These are phyloP conservation scores for Plasmopara viticola DNA, from an alignment of 352 stramenopile species.

Conservation along the genomic window DNA sequence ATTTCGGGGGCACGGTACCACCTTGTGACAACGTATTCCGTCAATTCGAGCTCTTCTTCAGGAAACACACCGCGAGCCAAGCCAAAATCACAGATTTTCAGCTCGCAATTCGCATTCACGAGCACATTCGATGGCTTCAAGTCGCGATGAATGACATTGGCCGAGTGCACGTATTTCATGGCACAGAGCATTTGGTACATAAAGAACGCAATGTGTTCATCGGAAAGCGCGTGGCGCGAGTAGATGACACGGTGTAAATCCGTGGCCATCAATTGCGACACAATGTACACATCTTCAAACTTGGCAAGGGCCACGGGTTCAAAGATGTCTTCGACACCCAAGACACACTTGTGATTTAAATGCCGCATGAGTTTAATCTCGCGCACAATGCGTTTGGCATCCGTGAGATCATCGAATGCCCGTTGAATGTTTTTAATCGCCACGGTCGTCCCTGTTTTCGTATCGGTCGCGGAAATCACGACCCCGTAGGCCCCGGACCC, in stretches of 20 bases:
- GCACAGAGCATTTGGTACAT: slow-evolving; percentile 89
- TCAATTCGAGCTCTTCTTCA: slow-evolving; percentile 53
- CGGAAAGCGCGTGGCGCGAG: slow-evolving; percentile 73
- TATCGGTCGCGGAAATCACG: slow-evolving; percentile 75
- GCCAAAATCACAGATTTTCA: slow-evolving; percentile 89
- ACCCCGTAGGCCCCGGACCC: slow-evolving; percentile 89
- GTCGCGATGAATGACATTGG: slow-evolving; percentile 94
- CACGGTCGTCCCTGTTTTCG: slow-evolving; percentile 32
- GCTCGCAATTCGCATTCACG: slow-evolving; percentile 89
- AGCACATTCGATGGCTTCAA: slow-evolving; percentile 97
- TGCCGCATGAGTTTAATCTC: slow-evolving; percentile 94
- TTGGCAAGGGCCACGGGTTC: slow-evolving; percentile 55
- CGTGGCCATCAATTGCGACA: slow-evolving; percentile 87
- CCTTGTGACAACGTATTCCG: slow-evolving; percentile 91
- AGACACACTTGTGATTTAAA: slow-evolving; percentile 87
- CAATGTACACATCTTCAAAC: slow-evolving; percentile 89
- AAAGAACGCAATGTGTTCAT: slow-evolving; percentile 87
- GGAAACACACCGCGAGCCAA: slow-evolving; percentile 77
- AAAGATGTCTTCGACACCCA: slow-evolving; percentile 75
- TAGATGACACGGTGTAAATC: slow-evolving; percentile 89
- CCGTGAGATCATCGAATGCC: slow-evolving; percentile 96
- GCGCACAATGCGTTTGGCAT: slow-evolving; percentile 98
- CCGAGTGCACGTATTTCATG: slow-evolving; percentile 91
- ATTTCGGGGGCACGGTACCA: slow-evolving; percentile 88
- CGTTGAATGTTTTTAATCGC: slow-evolving; percentile 94